Evolutionary conservation across 768 basidiomycete genomes (phyloP), one percentile per base, ranked within the genome.

Genomic region (Ephemerocybe angulata): DNA sequence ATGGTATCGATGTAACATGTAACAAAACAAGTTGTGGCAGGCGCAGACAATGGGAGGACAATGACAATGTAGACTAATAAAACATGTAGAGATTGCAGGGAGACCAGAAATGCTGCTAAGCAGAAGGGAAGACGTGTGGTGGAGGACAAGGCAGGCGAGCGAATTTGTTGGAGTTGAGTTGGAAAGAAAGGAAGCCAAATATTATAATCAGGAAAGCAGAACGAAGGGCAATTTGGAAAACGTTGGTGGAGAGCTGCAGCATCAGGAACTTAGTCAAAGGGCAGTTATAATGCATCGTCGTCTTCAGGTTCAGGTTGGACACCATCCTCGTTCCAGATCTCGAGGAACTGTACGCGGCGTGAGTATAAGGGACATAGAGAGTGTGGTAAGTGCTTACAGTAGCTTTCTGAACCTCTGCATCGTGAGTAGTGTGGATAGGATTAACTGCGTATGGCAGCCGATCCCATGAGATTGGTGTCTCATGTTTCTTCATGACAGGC

Each of bases 281-380:
- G 50, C 7, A 38, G 11, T 52, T 25, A 53, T 3, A 47, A 38
- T n/a, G 72, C 62, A 51, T 82, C 76, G 42, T 83, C 60, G 40
- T 61, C 84, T 62, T 80, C 78, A 24, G 80, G 80, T 67, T 91
- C 89, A 3, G 80, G 84, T 13, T 76, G 75, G 31, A 88, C 76
- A 24, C 89, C 90, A 61, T 91, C 89, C 64, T 88, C 89, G 50
- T 85, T 87, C 88, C 89, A 93, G 51, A 90, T 82, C 58, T 84
- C 82, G 50, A 89, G 72, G 68, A 90, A 87, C 87, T 91, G 56
- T 7, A 27, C 22, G 19, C 40, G 19, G n/a, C 28, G 44, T 52
- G 24, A 64, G 17, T 27, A 44, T 40, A 40, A 13, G n/a, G 30
- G 8, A 38, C 43, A 47, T 17, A 48, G 10, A 1, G 33, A 25